These are phyloP conservation scores for Stachybotrys echinatus DNA, from an alignment of 2,329 filamentous ascomycete genomes.

Conservation along the genomic window DNA sequence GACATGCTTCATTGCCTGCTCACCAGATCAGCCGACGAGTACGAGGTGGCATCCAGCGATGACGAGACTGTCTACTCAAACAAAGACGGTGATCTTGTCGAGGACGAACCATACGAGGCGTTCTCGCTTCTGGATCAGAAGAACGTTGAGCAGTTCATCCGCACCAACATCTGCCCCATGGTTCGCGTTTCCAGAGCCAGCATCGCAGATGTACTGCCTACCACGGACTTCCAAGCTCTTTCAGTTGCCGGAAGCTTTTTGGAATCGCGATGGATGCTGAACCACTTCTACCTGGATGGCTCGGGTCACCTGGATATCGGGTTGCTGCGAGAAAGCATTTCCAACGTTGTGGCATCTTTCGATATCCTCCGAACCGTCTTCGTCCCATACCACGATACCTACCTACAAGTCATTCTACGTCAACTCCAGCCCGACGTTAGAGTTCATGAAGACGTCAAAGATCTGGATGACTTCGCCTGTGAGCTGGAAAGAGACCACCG, in stretches of 20 bases:
- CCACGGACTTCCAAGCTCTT: conserved; percentile 13
- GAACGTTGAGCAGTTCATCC: conserved; percentile 4
- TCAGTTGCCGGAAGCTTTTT: conserved; percentile 9
- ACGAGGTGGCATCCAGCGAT: conserved; percentile 3
- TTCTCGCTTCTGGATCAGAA: conserved; percentile 2
- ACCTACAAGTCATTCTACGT: conserved; percentile 6
- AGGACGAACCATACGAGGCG: conserved; percentile 2
- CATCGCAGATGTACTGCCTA: conserved; percentile 13
- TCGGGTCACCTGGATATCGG: not conserved
- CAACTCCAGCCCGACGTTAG: conserved; percentile 4
- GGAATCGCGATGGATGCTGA: conserved; percentile 13
- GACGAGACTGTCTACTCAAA: conserved; percentile 4
- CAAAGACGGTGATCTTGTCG: not conserved
- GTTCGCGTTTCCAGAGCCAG: conserved; percentile 12
- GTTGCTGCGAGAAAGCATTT: conserved; percentile 1
- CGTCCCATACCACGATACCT: conserved; percentile 21
- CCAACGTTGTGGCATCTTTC: conserved; percentile 17
- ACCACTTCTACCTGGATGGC: conserved; percentile 3
- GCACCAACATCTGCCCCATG: conserved; percentile 9
- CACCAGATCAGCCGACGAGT: not conserved
- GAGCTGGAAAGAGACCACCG: conserved; percentile 1
- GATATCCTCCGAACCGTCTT: conserved; percentile 61
- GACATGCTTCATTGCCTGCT: conserved; percentile 2
- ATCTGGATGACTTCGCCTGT: conserved; percentile 6
- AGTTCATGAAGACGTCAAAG: conserved; percentile 1